Conservation (phyloP, 2,329 filamentous ascomycete species). For the Fusarium goolgardi region DNA sequence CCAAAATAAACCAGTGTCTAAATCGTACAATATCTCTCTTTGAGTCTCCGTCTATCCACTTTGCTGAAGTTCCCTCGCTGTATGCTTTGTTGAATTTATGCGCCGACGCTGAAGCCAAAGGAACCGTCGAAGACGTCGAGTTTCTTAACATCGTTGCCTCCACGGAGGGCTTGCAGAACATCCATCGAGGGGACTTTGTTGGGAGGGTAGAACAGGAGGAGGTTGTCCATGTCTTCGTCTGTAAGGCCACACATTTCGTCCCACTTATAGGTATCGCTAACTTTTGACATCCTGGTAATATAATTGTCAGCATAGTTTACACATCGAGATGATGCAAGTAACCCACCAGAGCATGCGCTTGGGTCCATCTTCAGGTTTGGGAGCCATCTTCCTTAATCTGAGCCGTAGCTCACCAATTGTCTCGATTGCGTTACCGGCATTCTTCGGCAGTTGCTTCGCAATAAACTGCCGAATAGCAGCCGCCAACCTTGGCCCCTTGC, state of each 20-base stretch:
- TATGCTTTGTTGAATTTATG: slow-evolving; percentile 34
- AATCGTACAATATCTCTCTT: slow-evolving; percentile 37
- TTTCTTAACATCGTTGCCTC: slow-evolving; percentile 56
- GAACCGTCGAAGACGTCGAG: slow-evolving; percentile 69
- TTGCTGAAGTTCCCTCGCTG: not conserved
- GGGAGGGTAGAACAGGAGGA: slow-evolving; percentile 79
- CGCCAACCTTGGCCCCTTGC: slow-evolving; percentile 91
- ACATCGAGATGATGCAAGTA: not conserved
- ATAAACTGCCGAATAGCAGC: slow-evolving; percentile 88
- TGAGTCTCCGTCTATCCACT: slow-evolving; percentile 11
- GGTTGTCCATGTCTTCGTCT: slow-evolving; percentile 83
- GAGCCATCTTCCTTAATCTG: slow-evolving; percentile 82
- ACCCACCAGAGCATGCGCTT: slow-evolving; percentile 90
- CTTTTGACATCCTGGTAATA: slow-evolving; percentile 80
- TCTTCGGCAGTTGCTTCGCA: slow-evolving; percentile 77
- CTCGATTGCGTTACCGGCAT: slow-evolving; percentile 86
- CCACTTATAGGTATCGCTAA: slow-evolving; percentile 88
- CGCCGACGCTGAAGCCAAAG: slow-evolving; percentile 68
- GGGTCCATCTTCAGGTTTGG: slow-evolving; percentile 76
- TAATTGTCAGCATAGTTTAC: slow-evolving; percentile 11
- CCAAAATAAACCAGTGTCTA: slow-evolving; percentile 34
- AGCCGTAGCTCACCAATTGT: slow-evolving; percentile 83
- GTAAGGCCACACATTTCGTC: slow-evolving; percentile 86
- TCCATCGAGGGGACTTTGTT: slow-evolving; percentile 67
- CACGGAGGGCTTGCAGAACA: slow-evolving; percentile 66